Evolutionary conservation across 164 flowering plant species (phyloP).

Genomic region (Vitis labrusca): DNA sequence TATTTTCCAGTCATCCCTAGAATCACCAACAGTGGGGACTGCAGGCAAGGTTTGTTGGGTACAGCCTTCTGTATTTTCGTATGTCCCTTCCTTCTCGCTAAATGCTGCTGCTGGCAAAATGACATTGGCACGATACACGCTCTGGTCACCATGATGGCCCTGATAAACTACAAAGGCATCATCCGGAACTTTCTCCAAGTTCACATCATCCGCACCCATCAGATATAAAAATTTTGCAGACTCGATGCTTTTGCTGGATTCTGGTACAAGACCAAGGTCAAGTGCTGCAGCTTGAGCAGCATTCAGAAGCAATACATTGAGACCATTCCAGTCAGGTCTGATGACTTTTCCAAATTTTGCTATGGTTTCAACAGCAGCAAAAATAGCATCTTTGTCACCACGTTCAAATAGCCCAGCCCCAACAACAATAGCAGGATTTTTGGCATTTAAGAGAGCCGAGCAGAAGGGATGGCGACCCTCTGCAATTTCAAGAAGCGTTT

Average conservation of each 20-base stretch:
- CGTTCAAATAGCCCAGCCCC: constrained; percentile 92
- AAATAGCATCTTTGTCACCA: constrained; percentile 71
- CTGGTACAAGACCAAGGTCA: constrained; percentile 92
- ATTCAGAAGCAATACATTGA: constrained; percentile 79
- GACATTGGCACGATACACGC: constrained; percentile 93
- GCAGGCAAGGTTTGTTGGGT: constrained; percentile 84
- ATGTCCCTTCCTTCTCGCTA: constrained; percentile 91
- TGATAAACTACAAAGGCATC: constrained; percentile 99
- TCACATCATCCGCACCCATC: constrained; percentile 95
- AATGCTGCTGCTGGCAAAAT: constrained; percentile 91
- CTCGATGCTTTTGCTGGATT: constrained; percentile 58
- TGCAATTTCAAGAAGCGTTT: constrained; percentile 79
- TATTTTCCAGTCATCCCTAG: constrained; percentile 99
- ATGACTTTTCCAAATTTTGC: constrained; percentile 58
- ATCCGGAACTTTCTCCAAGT: constrained; percentile 65
- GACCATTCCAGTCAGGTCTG: constrained; percentile 93
- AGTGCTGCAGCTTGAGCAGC: constrained; percentile 98
- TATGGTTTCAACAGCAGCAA: constrained; percentile 69
- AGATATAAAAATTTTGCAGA: constrained; percentile 82
- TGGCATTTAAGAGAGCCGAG: constrained; percentile 65
- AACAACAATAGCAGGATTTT: constrained; percentile 81
- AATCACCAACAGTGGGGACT: constrained; percentile 97
- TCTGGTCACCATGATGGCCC: constrained; percentile 92
- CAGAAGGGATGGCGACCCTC: constrained; percentile 84
- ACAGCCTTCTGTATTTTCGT: constrained; percentile 93